These are phyloP conservation scores for Hyaloscypha bicolor DNA, from an alignment of 495 filamentous ascomycete genomes.

Conservation along the genomic window DNA sequence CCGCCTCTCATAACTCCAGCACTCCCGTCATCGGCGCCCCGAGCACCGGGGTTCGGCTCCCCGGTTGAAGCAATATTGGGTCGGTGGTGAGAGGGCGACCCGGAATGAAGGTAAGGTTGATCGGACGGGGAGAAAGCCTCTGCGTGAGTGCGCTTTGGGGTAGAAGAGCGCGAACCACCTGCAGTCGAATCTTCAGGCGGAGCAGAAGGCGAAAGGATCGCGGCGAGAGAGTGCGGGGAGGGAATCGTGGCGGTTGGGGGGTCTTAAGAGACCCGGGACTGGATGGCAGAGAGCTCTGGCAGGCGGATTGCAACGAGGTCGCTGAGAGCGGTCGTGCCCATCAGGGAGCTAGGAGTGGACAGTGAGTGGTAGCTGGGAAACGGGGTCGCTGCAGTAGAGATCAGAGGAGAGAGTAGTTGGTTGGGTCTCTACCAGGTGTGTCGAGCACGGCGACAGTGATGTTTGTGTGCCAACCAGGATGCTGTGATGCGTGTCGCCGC, in stretches of 20 bases:
- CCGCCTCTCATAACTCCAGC: slow-evolving; percentile 32
- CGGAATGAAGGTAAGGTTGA: slow-evolving; percentile 29
- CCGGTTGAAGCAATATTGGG: slow-evolving; percentile 23
- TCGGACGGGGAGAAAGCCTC: slow-evolving; percentile 31
- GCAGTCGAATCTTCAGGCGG: slow-evolving; percentile 24
- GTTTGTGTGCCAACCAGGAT: slow-evolving; percentile 24
- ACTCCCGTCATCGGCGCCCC: slow-evolving; percentile 31
- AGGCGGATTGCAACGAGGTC: not conserved
- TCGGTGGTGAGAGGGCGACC: slow-evolving; percentile 23
- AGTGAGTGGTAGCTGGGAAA: slow-evolving; percentile 3
- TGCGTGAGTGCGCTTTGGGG: slow-evolving; percentile 34
- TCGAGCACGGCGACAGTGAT: slow-evolving; percentile 7
- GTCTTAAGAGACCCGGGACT: slow-evolving; percentile 27
- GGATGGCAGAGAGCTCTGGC: not conserved
- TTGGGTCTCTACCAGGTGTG: slow-evolving; percentile 16
- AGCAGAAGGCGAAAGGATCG: slow-evolving; percentile 37
- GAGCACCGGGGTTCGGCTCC: slow-evolving; percentile 15
- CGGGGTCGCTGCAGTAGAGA: slow-evolving; percentile 20
- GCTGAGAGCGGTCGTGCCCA: slow-evolving; percentile 13
- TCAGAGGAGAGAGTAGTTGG: not conserved
- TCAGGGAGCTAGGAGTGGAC: not conserved
- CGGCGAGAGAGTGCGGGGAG: slow-evolving; percentile 36
- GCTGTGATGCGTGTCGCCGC: slow-evolving; percentile 21
- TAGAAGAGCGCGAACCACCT: slow-evolving; percentile 24
- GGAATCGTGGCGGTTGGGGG: slow-evolving; percentile 36